phyloP scores from a whole-genome alignment of 1,139 yeast species.

The Geotrichum fermentans region DNA sequence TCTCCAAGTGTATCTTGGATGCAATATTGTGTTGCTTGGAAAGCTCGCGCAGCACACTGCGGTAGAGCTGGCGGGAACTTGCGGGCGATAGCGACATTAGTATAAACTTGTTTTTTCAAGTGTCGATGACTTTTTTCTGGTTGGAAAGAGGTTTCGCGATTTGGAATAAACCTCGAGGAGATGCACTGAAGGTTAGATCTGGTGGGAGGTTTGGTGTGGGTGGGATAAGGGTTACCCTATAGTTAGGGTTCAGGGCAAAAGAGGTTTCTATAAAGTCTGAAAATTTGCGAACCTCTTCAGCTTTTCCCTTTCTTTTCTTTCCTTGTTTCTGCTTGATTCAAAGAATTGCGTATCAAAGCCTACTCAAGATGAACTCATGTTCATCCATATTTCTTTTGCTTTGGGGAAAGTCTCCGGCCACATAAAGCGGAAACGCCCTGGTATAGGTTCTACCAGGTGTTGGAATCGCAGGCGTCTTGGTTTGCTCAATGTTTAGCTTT shows the following conservation, averaged over 20 bases:
- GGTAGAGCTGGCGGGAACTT: constrained; percentile 24
- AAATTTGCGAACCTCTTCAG: background rate
- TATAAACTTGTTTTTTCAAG: too few species aligned
- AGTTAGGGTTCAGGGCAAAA: constrained; percentile 11
- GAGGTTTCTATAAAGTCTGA: background rate
- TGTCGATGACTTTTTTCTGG: background rate
- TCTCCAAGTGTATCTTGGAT: constrained; percentile 27
- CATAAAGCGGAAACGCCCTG: constrained; percentile 19
- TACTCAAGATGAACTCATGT: constrained; percentile 16
- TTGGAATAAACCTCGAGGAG: background rate
- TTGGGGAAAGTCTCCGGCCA: constrained; percentile 23
- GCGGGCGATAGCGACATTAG: constrained; percentile 3
- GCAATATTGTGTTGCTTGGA: constrained; percentile 33
- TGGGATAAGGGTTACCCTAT: constrained; percentile 10
- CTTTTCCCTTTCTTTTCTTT: background rate
- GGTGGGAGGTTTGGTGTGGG: background rate
- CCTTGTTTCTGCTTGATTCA: constrained; percentile 13
- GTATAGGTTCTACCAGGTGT: constrained; percentile 15
- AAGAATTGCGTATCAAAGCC: constrained; percentile 21
- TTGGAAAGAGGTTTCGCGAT: background rate
- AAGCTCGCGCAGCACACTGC: constrained; percentile 34
- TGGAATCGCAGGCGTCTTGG: background rate
- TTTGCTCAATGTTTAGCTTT: background rate
- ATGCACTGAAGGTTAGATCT: background rate
- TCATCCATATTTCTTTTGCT: constrained; percentile 10